Percentiles rank a stretch among this genome's conserved stretches.
phyloP scores from a whole-genome alignment of 2,329 filamentous ascomycete species.

The Escovopsis sp. region DNA sequence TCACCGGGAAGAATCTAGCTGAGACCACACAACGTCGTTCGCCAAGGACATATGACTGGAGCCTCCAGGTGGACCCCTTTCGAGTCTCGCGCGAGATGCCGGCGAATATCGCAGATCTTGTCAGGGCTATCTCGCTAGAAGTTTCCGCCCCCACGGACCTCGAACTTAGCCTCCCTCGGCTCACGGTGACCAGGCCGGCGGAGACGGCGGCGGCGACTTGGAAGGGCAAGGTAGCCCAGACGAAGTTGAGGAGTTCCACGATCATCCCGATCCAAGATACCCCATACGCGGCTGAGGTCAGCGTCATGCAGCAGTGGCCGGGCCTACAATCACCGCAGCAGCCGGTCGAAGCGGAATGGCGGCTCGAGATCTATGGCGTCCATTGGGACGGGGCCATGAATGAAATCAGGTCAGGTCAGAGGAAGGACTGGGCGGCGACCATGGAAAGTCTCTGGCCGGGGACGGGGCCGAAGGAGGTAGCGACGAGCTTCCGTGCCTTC shows the following conservation, averaged over 20 bases:
- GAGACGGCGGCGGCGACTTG: too few species aligned
- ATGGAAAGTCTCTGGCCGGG: slow-evolving; percentile 19
- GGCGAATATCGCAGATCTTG: slow-evolving; percentile 7
- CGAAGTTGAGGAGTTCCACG: slow-evolving; percentile 13
- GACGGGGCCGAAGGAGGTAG: slow-evolving; percentile 8
- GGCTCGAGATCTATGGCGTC: slow-evolving; percentile 17
- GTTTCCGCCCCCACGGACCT: not conserved
- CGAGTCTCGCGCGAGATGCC: slow-evolving; percentile 8
- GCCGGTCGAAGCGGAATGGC: slow-evolving; percentile 13
- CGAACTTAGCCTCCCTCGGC: not conserved
- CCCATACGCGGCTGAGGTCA: slow-evolving; percentile 19
- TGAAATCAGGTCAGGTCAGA: slow-evolving; percentile 9
- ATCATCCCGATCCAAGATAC: slow-evolving; percentile 16
- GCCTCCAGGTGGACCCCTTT: slow-evolving; percentile 15
- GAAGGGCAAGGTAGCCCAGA: slow-evolving; percentile 5
- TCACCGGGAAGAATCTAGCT: too few species aligned
- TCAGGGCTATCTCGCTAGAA: slow-evolving; percentile 10
- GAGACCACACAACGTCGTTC: not conserved
- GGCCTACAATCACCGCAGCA: slow-evolving; percentile 6
- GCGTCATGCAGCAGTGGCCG: slow-evolving; percentile 14
- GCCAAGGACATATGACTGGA: slow-evolving; percentile 21
- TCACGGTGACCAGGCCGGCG: not conserved
- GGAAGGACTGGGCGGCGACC: slow-evolving; percentile 17
- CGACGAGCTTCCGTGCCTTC: slow-evolving; percentile 16
- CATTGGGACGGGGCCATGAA: slow-evolving; percentile 24